A percentile compares a stretch with the other conserved stretches of the same genome.
Evolutionary conservation across 2,329 filamentous ascomycete species (phyloP).

Genomic region (Kalaharituber pfeilii): DNA sequence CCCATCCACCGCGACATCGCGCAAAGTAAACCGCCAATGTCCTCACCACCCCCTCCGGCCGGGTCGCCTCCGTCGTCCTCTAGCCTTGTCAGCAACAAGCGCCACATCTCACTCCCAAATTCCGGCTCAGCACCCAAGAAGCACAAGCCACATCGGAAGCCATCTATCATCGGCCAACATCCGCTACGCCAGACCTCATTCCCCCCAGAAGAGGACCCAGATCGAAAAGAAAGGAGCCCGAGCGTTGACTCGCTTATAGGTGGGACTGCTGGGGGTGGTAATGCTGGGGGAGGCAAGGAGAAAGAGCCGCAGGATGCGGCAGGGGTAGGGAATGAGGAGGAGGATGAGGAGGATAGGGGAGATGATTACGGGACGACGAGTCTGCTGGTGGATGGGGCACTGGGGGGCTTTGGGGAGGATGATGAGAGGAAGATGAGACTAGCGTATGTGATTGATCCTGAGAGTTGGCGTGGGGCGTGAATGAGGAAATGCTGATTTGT

Average conservation of each 20-base stretch:
- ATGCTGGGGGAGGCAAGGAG: conserved; percentile 30
- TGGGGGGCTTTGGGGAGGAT: conserved; percentile 1
- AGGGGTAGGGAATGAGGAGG: conserved; percentile 39
- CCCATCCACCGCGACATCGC: background rate
- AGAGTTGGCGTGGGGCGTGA: background rate
- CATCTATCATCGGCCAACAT: conserved; percentile 28
- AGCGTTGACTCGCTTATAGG: conserved; percentile 41
- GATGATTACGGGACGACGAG: conserved; percentile 30
- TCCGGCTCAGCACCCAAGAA: conserved; percentile 12
- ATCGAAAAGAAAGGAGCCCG: conserved; percentile 40
- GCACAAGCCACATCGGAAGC: conserved; percentile 14
- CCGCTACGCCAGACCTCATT: conserved; percentile 69
- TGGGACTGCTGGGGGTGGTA: conserved; percentile 31
- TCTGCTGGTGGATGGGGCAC: conserved; percentile 22
- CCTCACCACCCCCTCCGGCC: conserved; percentile 5
- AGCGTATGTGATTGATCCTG: background rate
- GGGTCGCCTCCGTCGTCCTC: background rate
- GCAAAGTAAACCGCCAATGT: background rate
- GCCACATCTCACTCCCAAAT: conserved; percentile 15
- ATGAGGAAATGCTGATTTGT: background rate
- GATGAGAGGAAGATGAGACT: background rate
- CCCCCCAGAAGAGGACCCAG: conserved; percentile 41
- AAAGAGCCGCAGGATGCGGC: conserved; percentile 29
- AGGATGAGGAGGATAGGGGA: conserved; percentile 38
- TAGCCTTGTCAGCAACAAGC: conserved; percentile 15